phyloP scores from a whole-genome alignment of 495 filamentous ascomycete genomes.

The Aspergillus homomorphus region DNA sequence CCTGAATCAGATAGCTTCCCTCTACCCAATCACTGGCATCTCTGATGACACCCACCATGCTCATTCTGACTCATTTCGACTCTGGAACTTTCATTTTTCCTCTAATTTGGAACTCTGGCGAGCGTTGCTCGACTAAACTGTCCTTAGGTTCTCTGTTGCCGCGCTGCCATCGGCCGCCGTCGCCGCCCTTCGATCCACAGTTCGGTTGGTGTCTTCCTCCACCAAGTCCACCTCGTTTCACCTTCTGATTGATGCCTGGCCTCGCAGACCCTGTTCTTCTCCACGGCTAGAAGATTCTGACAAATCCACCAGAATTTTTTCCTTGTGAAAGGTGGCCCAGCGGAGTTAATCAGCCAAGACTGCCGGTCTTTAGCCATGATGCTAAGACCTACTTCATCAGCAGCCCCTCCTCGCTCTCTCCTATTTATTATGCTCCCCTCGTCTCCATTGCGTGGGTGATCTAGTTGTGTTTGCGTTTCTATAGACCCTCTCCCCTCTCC shows the following conservation, averaged over 20 bases:
- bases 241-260: not conserved
- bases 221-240: not conserved
- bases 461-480: not conserved
- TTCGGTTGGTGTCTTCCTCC: not conserved
- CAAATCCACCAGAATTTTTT: conserved; percentile 4
- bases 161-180: not conserved
- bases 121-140: not conserved
- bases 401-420: not conserved
- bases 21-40: not conserved
- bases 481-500: not conserved
- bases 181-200: not conserved
- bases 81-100: not conserved
- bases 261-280: not conserved
- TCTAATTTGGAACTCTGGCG: no score
- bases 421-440: not conserved
- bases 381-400: not conserved
- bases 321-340: not conserved
- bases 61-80: conserved; percentile 1
- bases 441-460: not conserved
- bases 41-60: not conserved
- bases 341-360: not conserved
- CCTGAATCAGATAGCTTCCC: not conserved
- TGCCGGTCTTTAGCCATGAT: not conserved
- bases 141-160: not conserved
- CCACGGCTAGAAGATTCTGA: not conserved